These are phyloP conservation scores for Zangia roseola DNA, from an alignment of 768 basidiomycete species.

Conservation along the genomic window DNA sequence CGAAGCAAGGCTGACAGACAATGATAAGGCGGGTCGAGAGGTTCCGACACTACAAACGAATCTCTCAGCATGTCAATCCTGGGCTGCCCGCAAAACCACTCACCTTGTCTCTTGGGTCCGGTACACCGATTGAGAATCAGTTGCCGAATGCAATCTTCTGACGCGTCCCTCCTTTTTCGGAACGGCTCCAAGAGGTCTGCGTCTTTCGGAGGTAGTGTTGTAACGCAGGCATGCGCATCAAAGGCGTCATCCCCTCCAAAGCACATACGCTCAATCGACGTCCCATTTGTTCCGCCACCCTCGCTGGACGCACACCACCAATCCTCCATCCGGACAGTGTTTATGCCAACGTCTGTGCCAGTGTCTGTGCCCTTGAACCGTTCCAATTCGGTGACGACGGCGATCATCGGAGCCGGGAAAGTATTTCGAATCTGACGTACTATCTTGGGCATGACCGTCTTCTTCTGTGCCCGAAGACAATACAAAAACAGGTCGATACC, in stretches of 20 bases:
- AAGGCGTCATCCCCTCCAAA: conserved; percentile 26
- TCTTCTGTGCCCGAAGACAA: conserved; percentile 21
- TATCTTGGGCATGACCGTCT: conserved; percentile 12
- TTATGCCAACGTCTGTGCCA: not conserved
- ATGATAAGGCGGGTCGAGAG: not conserved
- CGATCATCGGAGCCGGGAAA: conserved; percentile 18
- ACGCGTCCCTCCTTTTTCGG: conserved; percentile 18
- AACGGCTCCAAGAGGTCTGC: conserved; percentile 11
- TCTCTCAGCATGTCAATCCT: not conserved
- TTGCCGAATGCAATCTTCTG: conserved; percentile 11
- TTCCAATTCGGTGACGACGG: conserved; percentile 28
- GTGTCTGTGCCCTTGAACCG: conserved; percentile 8
- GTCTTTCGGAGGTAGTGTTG: conserved; percentile 25
- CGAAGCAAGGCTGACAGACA: conserved; percentile 7
- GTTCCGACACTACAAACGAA: conserved; percentile 3
- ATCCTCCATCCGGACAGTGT: conserved; percentile 20
- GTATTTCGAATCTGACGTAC: conserved; percentile 6
- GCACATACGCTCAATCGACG: conserved; percentile 22
- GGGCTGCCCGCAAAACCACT: not conserved
- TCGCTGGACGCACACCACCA: conserved; percentile 28
- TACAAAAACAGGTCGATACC: conserved; percentile 27
- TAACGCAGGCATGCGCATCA: conserved; percentile 39
- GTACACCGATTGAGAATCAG: conserved; percentile 18
- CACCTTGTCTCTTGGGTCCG: conserved; percentile 12
- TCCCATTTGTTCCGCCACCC: conserved; percentile 25